A percentile compares a stretch with the other conserved stretches of the same genome.
Conservation (phyloP, 2,329 filamentous ascomycete genomes). For the Daldinia sp. region DNA sequence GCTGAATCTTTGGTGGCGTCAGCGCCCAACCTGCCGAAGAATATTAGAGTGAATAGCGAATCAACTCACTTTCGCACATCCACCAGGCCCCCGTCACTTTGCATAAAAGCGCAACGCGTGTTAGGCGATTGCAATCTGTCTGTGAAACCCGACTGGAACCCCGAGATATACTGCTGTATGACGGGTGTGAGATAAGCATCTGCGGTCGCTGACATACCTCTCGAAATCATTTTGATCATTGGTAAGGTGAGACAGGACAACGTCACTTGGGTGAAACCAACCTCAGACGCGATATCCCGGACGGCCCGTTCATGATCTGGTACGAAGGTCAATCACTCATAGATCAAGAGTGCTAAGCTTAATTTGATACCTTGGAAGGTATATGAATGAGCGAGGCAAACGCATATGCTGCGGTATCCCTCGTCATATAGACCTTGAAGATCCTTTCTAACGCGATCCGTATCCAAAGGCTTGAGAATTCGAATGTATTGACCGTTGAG, state of each 20-base stretch:
- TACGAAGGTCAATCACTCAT: neutral
- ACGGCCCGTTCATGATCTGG: constrained; percentile 2
- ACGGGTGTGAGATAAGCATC: constrained; percentile 82
- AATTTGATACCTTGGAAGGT: constrained; percentile 7
- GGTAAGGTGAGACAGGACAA: constrained; percentile 81
- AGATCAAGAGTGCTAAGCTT: neutral
- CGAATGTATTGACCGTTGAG: constrained; percentile 3
- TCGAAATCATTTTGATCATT: constrained; percentile 82
- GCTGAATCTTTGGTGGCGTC: constrained; percentile 63
- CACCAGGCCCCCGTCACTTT: constrained; percentile 78
- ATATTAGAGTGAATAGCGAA: neutral
- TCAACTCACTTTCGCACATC: constrained; percentile 66
- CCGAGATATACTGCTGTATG: constrained; percentile 75
- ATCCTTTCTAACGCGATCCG: neutral
- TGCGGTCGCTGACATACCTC: constrained; percentile 74
- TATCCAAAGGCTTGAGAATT: constrained; percentile 8
- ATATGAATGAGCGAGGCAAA: constrained; percentile 12
- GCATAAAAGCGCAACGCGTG: constrained; percentile 89
- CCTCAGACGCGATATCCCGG: constrained; percentile 69
- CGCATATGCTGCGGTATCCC: constrained; percentile 8
- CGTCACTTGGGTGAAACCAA: constrained; percentile 68
- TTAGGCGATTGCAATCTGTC: constrained; percentile 71
- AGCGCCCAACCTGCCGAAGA: neutral
- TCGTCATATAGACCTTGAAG: constrained; percentile 3
- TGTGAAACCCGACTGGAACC: constrained; percentile 81